phyloP scores from a whole-genome alignment of 768 basidiomycete species.

The Amanita thiersii region DNA sequence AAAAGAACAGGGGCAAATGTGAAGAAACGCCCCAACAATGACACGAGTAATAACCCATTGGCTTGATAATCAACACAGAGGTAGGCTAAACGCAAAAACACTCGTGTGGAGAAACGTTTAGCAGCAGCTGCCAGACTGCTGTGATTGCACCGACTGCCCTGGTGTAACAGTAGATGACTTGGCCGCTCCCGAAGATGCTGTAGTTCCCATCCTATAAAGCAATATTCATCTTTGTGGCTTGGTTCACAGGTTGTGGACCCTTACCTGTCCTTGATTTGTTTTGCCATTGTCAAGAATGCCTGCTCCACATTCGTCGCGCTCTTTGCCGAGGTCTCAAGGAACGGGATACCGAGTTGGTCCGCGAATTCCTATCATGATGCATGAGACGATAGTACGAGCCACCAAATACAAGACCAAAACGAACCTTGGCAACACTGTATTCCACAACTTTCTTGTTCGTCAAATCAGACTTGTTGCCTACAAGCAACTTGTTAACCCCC shows the following conservation, averaged over 20 bases:
- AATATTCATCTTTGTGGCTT: not conserved
- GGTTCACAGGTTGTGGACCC: constrained; percentile 12
- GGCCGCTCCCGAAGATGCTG: constrained; percentile 63
- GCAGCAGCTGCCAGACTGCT: constrained; percentile 72
- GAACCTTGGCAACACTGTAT: constrained; percentile 79
- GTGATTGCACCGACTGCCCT: constrained; percentile 76
- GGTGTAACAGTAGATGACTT: constrained; percentile 82
- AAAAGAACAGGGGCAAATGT: constrained; percentile 1
- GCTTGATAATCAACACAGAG: no score
- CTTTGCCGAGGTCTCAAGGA: constrained; percentile 99
- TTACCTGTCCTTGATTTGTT: constrained; percentile 90
- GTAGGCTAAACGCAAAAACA: no score
- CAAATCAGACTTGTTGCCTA: constrained; percentile 98
- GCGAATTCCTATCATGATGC: constrained; percentile 68
- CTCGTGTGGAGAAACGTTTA: no score
- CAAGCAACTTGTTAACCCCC: constrained; percentile 96
- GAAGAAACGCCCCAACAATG: no score
- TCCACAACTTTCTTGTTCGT: constrained; percentile 95
- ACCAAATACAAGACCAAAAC: constrained; percentile 4
- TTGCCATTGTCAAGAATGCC: constrained; percentile 98
- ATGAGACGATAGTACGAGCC: not conserved
- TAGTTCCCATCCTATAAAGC: constrained; percentile 68
- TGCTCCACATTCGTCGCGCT: constrained; percentile 98
- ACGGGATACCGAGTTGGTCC: constrained; percentile 87
- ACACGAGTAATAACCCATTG: no score